Evolutionary conservation across 2,329 filamentous ascomycete species (phyloP), one percentile per base, ranked within the genome.

Genomic region (Hypoxylon sp.): DNA sequence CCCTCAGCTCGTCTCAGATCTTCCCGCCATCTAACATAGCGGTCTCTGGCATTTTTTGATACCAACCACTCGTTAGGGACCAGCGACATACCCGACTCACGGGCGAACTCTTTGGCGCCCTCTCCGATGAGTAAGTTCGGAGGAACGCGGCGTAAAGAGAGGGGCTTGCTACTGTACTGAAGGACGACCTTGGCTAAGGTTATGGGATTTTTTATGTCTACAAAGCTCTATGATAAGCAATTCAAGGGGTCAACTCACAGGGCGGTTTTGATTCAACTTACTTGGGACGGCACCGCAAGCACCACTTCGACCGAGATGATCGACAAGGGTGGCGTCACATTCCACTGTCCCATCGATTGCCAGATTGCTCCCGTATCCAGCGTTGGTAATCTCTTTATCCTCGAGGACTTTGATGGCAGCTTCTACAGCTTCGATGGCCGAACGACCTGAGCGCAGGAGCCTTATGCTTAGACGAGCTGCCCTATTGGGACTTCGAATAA

Each of bases 361-460:
- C 22, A 99, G 82, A 73, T 99, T 99, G 79, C 96, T 99, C 48
- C 96, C 96, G 76, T 92, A 98, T 0, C 96, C 96, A 36, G 95
- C 92, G 77, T 99, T 99, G 33, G 96, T 99, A 70, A 99, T 96
- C 73, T 97, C 93, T 61, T 91, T 90, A 76, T 99, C 93, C 79
- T 99, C 96, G 16, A 99, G 87, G 18, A 93, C 84, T 71, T 91
- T 92, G 73, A 99, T 89, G 28, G 96, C 93, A 52, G 91, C 90
- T 78, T 97, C 96, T 20, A 97, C 91, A 14, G 94, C 96, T 75
- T 98, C 93, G 3, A 95, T 84, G 3, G 96, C 93, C 42, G 89
- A 88, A 8, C 90, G 91, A 22, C 96, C 96, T 67, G 86, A 87
- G 73, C 87, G 91, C 64, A 99, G 82, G 65, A 96, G 85, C 52